Percentiles rank a stretch among this genome's conserved stretches.
phyloP scores from a whole-genome alignment of 148 eudicot species.

The Cornus suecica region DNA sequence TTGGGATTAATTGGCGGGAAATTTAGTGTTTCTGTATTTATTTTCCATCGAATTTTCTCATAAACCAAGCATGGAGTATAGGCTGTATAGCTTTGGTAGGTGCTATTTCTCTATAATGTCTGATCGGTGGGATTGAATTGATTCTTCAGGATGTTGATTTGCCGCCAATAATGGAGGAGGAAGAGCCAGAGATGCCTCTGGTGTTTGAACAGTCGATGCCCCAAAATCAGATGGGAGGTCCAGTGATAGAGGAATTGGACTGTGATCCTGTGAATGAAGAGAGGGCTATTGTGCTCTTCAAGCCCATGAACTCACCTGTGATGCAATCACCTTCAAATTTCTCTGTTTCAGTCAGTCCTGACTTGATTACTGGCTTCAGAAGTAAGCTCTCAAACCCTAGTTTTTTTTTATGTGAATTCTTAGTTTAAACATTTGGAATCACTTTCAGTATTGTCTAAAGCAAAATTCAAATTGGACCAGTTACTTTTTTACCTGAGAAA shows the following conservation, averaged over 20 bases:
- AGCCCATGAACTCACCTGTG: conserved; percentile 33
- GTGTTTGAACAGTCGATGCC: conserved; percentile 16
- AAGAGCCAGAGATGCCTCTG: conserved; percentile 31
- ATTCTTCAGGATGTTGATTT: conserved; percentile 65
- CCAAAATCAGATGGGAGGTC: conserved; percentile 16
- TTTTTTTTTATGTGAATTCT: background rate
- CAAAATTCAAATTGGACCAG: no score
- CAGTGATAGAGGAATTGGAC: conserved; percentile 51
- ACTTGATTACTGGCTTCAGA: conserved; percentile 47
- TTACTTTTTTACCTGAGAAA: background rate
- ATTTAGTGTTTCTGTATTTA: background rate
- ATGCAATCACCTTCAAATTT: conserved; percentile 27
- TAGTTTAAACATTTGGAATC: background rate
- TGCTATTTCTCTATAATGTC: background rate
- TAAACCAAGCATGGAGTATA: background rate
- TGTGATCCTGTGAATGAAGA: conserved; percentile 46
- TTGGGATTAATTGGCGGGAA: background rate
- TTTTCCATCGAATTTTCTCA: background rate
- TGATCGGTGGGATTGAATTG: background rate
- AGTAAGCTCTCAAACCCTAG: conserved; percentile 36
- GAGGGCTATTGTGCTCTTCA: conserved; percentile 75
- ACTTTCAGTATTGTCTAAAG: background rate
- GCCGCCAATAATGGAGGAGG: conserved; percentile 67
- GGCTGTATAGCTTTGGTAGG: no score
- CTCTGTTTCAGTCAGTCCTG: conserved; percentile 47